phyloP scores from a whole-genome alignment of 2,329 filamentous ascomycete genomes.

The Fulvia fulva region DNA sequence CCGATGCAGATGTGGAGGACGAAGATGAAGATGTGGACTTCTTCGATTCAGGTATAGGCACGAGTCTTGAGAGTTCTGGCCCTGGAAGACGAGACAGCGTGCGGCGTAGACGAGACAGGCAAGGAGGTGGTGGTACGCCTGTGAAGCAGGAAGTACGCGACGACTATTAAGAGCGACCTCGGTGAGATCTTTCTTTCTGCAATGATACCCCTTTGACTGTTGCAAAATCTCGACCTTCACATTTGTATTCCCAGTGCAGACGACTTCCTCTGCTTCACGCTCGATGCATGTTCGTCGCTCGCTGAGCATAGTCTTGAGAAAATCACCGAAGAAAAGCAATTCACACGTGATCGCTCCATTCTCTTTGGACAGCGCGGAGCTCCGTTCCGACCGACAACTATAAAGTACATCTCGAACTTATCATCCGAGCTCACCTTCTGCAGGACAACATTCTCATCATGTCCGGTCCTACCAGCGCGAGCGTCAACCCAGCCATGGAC shows the following conservation, averaged over 20 bases:
- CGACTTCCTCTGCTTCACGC: too few relatives aligned
- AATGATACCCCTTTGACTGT: background rate
- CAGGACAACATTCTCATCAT: too few relatives aligned
- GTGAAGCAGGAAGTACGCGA: background rate
- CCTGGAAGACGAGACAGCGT: constrained; percentile 29
- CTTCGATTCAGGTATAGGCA: constrained; percentile 47
- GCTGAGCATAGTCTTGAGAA: too few relatives aligned
- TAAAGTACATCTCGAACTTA: too few relatives aligned
- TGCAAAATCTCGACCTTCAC: background rate
- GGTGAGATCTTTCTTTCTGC: background rate
- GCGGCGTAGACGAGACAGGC: constrained; percentile 25
- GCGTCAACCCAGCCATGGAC: background rate
- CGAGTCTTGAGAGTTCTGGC: constrained; percentile 44
- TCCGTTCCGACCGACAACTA: too few relatives aligned
- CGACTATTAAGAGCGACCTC: background rate
- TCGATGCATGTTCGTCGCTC: too few relatives aligned
- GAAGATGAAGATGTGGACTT: constrained; percentile 44
- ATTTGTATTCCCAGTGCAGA: too few relatives aligned
- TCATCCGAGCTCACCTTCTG: too few relatives aligned
- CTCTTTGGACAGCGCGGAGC: too few relatives aligned
- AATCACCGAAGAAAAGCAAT: too few relatives aligned
- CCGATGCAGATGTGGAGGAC: constrained; percentile 41
- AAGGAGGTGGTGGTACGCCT: background rate
- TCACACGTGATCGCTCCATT: too few relatives aligned
- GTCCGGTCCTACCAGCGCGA: too few relatives aligned